Conservation (phyloP, 2,329 filamentous ascomycete species). For the Aspergillus luchuensis region DNA sequence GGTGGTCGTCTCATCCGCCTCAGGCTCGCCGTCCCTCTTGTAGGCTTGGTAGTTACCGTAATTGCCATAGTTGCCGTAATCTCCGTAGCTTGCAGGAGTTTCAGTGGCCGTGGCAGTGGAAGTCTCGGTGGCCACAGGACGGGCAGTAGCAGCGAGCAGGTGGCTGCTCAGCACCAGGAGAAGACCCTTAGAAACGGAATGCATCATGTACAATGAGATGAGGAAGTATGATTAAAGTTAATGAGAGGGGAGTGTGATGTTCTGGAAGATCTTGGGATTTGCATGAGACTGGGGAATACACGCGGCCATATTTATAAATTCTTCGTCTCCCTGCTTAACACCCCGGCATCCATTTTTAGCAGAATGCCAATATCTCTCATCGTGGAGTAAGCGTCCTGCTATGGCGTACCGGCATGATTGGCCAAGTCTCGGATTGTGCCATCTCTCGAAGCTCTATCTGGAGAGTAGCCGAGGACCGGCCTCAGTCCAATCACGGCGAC, state of each 20-base stretch:
- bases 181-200: constrained; percentile 5
- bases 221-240: not conserved
- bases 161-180: constrained; percentile 18
- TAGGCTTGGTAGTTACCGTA: constrained; percentile 7
- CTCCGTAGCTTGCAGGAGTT: constrained; percentile 6
- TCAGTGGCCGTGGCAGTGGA: constrained; percentile 4
- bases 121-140: constrained; percentile 9
- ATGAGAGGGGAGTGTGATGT: not conserved
- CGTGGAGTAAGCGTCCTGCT: not conserved
- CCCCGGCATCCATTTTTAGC: not conserved
- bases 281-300: not conserved
- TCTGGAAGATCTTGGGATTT: constrained; percentile 2
- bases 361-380: not conserved
- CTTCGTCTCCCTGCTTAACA: not conserved
- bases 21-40: not conserved
- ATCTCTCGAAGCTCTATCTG: not conserved
- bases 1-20: not conserved
- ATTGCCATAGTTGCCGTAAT: constrained; percentile 22
- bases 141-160: constrained; percentile 13
- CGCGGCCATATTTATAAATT: constrained; percentile 7
- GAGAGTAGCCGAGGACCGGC: not conserved
- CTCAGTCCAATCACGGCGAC: not conserved
- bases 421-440: constrained; percentile 11
- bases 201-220: not conserved
- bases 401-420: not conserved